Conservation (phyloP, 192 early-diverging fungal genomes). For the Dissophora globulifera region DNA sequence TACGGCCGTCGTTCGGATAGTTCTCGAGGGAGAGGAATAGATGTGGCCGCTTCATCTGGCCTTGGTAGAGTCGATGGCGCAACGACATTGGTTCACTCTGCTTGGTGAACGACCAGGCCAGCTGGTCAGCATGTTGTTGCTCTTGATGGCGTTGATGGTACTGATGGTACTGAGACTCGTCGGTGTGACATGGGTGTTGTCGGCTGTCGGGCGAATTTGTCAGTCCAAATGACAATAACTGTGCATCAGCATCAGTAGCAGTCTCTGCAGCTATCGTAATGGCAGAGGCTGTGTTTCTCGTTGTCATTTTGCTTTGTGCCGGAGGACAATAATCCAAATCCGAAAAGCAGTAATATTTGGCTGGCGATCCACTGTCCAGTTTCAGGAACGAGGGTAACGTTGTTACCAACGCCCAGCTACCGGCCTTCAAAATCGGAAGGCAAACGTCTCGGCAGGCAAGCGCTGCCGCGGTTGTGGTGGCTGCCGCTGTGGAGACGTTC, state of each 20-base stretch:
- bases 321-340: constrained; percentile 18
- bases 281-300: too few species aligned
- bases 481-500: neutral
- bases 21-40: constrained; percentile 44
- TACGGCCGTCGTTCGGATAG: constrained; percentile 41
- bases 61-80: constrained; percentile 29
- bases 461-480: too few species aligned
- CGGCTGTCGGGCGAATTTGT: neutral
- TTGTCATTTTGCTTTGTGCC: too few species aligned
- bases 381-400: constrained; percentile 31
- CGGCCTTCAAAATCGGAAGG: constrained; percentile 17
- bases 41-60: constrained; percentile 33
- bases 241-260: neutral
- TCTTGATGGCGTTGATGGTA: neutral
- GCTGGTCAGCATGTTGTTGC: too few species aligned
- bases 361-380: constrained; percentile 6
- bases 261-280: too few species aligned
- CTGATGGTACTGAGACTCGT: neutral
- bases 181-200: too few species aligned
- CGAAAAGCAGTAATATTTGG: constrained; percentile 43
- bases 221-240: neutral
- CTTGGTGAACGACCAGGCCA: neutral
- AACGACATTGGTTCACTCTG: constrained; percentile 1
- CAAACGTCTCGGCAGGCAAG: constrained; percentile 8
- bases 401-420: constrained; percentile 4